Conservation (phyloP, 1,284 basidiomycete species). For the Leccinum griseonigrum region DNA sequence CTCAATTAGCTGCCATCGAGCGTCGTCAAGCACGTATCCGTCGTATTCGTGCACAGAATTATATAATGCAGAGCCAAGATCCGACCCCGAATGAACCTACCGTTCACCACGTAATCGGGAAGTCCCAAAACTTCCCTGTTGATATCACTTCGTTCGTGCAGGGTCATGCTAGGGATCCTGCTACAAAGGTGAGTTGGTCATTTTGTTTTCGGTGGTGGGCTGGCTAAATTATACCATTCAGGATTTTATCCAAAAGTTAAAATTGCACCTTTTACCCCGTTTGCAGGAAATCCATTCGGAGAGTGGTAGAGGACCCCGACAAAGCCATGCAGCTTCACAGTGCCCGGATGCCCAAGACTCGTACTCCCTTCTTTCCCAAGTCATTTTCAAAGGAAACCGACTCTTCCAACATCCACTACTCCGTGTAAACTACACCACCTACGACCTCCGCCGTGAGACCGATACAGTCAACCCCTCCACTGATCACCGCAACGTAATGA, state of each 20-base stretch:
- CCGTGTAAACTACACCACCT: neutral
- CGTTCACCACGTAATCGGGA: neutral
- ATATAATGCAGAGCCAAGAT: neutral
- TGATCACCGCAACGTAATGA: neutral
- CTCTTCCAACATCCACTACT: neutral
- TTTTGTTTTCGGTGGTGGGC: neutral
- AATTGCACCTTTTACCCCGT: neutral
- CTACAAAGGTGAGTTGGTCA: neutral
- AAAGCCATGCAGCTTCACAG: neutral
- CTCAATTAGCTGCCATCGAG: neutral
- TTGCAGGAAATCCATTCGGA: neutral
- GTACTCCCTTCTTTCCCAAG: neutral
- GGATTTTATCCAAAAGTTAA: neutral
- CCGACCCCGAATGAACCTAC: neutral
- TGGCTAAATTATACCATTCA: neutral
- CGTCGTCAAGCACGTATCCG: neutral
- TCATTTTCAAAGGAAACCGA: neutral
- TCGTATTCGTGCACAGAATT: neutral
- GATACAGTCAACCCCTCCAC: neutral
- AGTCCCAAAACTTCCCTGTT: neutral
- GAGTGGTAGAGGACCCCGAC: neutral
- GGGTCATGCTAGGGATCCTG: neutral
- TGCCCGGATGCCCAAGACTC: neutral
- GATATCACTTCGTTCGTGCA: neutral
- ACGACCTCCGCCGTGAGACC: neutral